These are phyloP conservation scores for Eimeria tenella DNA, from an alignment of 169 alveolate species.

Conservation along the genomic window DNA sequence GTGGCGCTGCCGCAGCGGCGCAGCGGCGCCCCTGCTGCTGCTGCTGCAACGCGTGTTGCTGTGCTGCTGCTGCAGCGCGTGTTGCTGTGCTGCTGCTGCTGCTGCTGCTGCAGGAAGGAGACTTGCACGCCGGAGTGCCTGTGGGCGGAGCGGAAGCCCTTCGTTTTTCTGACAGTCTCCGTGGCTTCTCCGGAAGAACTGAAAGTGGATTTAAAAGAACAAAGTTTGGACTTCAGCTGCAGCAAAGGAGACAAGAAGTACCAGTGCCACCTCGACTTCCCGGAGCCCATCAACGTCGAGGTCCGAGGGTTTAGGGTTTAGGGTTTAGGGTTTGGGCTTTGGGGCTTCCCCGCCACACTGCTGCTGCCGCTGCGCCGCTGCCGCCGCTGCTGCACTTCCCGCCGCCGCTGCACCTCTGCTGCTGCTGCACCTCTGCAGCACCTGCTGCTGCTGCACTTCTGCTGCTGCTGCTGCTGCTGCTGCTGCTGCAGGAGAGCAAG, in stretches of 20 bases:
- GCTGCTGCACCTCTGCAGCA: not conserved
- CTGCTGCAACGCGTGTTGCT: not conserved
- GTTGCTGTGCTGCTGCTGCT: not conserved
- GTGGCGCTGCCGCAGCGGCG: too few relatives aligned
- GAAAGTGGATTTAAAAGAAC: slow-evolving; percentile 62
- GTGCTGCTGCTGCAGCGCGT: not conserved
- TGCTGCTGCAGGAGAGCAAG: slow-evolving; percentile 72
- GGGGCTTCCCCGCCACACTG: too few relatives aligned
- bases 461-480: slow-evolving; percentile 6
- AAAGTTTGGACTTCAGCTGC: slow-evolving; percentile 56
- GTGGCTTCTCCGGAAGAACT: slow-evolving; percentile 56
- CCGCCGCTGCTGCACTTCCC: not conserved
- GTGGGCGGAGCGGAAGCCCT: slow-evolving; percentile 77
- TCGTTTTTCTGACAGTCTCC: slow-evolving; percentile 65
- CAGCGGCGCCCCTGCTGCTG: not conserved
- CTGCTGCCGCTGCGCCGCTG: not conserved
- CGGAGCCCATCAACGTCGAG: slow-evolving; percentile 73
- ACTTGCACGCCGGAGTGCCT: slow-evolving; percentile 69
- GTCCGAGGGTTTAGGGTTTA: slow-evolving; percentile 43
- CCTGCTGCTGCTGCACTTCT: not conserved
- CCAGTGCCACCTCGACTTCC: slow-evolving; percentile 73
- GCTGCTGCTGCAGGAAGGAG: slow-evolving; percentile 37
- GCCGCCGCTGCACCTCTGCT: not conserved
- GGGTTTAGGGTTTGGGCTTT: not conserved
- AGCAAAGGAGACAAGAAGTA: slow-evolving; percentile 28